Evolutionary conservation across 2,329 filamentous ascomycete species (phyloP).

Genomic region (Zasmidium citrigriseum): DNA sequence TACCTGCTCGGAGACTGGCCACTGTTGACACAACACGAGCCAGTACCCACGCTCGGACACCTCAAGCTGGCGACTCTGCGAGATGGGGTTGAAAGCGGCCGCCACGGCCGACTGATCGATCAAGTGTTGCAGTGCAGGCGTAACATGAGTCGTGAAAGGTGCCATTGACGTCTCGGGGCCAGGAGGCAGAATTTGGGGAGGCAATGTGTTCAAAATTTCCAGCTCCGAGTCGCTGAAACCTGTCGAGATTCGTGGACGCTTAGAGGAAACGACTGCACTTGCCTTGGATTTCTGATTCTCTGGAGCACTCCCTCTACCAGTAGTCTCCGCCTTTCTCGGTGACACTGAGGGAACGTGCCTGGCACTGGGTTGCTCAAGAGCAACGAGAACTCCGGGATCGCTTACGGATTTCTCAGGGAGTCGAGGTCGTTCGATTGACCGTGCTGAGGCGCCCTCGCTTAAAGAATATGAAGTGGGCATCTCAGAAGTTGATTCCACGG

Average conservation of each 20-base stretch:
- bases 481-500: conserved; percentile 27
- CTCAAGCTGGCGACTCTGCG: conserved; percentile 50
- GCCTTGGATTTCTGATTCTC: not conserved
- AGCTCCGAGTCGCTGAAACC: not conserved
- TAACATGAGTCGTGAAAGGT: conserved; percentile 32
- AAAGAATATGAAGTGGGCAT: conserved; percentile 38
- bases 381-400: conserved; percentile 22
- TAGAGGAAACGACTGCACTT: not conserved
- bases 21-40: conserved; percentile 61
- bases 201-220: conserved; percentile 1
- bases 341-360: too few relatives aligned
- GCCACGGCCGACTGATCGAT: conserved; percentile 28
- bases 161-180: conserved; percentile 22
- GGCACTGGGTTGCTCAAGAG: too few relatives aligned
- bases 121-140: conserved; percentile 32
- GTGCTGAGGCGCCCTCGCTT: conserved; percentile 29
- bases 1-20: conserved; percentile 52
- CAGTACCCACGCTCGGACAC: conserved; percentile 77
- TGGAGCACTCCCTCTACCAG: not conserved
- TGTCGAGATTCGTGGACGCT: not conserved
- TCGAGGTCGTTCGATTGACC: conserved; percentile 16
- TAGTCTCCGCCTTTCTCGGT: too few relatives aligned
- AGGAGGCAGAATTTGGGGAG: conserved; percentile 24
- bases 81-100: conserved; percentile 36
- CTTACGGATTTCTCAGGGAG: conserved; percentile 23